phyloP scores from a whole-genome alignment of 768 basidiomycete genomes.

The Agrocybe praecox region DNA sequence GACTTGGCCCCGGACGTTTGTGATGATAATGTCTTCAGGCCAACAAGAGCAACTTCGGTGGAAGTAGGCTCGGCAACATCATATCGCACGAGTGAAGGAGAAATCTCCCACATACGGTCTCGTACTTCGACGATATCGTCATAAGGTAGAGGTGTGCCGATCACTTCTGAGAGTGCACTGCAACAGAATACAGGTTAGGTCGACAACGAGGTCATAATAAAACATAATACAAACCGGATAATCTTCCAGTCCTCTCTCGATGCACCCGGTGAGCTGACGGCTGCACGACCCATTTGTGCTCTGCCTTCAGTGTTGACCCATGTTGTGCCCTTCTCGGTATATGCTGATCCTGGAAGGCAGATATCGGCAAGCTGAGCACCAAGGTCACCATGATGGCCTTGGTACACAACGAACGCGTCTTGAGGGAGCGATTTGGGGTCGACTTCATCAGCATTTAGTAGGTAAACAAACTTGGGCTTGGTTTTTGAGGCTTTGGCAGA shows the following conservation, averaged over 20 bases:
- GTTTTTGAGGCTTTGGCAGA: constrained; percentile 73
- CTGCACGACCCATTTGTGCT: constrained; percentile 85
- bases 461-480: constrained; percentile 93
- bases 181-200: background rate
- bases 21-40: constrained; percentile 60
- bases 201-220: background rate
- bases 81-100: constrained; percentile 86
- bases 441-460: constrained; percentile 95
- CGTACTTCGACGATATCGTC: constrained; percentile 83
- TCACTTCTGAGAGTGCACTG: constrained; percentile 87
- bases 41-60: constrained; percentile 66
- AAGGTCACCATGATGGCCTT: constrained; percentile 97
- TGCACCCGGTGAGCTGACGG: constrained; percentile 94
- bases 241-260: constrained; percentile 98
- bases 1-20: constrained; percentile 57
- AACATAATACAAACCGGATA: constrained; percentile 59
- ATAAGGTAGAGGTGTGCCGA: constrained; percentile 84
- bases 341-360: constrained; percentile 88
- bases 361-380: constrained; percentile 98
- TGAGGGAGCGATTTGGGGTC: constrained; percentile 86
- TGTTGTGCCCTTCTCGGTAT: constrained; percentile 86
- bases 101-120: constrained; percentile 96
- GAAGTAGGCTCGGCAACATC: constrained; percentile 82
- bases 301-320: constrained; percentile 99
- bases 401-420: constrained; percentile 97